phyloP scores from a whole-genome alignment of 345 rosid species.

The Hypericum androsaemum region DNA sequence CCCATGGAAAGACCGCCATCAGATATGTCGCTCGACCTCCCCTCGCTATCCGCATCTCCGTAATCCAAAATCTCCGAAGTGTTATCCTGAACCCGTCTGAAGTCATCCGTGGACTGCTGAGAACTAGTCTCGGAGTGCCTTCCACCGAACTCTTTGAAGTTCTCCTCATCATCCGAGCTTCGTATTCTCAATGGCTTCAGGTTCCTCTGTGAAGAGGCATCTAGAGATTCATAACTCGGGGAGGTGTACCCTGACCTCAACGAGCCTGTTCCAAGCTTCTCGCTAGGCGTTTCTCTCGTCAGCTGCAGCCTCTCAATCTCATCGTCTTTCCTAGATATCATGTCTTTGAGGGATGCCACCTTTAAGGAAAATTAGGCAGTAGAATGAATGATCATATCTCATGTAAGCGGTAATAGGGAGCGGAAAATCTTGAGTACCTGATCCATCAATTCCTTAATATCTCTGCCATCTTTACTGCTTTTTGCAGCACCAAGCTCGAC shows the following conservation, averaged over 20 bases:
- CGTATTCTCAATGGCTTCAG: slow-evolving; percentile 15
- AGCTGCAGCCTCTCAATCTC: slow-evolving; percentile 73
- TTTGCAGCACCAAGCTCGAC: slow-evolving; percentile 91
- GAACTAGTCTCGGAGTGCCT: slow-evolving; percentile 21
- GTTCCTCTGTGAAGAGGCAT: slow-evolving; percentile 10
- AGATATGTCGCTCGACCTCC: slow-evolving; percentile 31
- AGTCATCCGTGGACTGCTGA: slow-evolving; percentile 18
- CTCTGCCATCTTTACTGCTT: slow-evolving; percentile 79
- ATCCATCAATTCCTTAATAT: slow-evolving; percentile 73
- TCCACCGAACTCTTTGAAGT: slow-evolving; percentile 10
- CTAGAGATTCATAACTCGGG: slow-evolving; percentile 10
- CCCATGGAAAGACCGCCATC: slow-evolving; percentile 36
- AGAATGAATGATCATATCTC: background rate
- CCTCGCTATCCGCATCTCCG: slow-evolving; percentile 31
- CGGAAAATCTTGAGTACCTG: slow-evolving; percentile 36
- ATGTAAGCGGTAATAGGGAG: background rate
- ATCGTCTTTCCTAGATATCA: slow-evolving; percentile 63
- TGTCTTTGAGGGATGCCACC: slow-evolving; percentile 80
- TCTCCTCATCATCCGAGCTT: slow-evolving; percentile 28
- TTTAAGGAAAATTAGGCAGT: slow-evolving; percentile 14
- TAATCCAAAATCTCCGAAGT: slow-evolving; percentile 15
- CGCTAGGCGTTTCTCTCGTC: slow-evolving; percentile 33
- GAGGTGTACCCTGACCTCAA: slow-evolving; percentile 16
- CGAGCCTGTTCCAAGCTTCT: slow-evolving; percentile 15
- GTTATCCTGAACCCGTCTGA: slow-evolving; percentile 9